phyloP scores from a whole-genome alignment of 305 asterid genomes.

The Ajuga reptans region DNA sequence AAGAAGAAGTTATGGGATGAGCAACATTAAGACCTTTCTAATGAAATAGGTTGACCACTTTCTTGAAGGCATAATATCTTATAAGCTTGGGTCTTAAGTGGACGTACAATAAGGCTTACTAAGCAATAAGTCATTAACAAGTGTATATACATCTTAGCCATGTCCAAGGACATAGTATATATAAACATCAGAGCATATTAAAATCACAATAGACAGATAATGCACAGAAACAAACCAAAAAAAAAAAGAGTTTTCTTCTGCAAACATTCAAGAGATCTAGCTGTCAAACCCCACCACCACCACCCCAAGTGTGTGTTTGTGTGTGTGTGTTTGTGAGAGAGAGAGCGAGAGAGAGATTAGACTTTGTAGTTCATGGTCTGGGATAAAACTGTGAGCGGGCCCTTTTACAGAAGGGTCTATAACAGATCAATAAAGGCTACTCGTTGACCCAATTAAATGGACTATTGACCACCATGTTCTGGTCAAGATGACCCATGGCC shows the following conservation, averaged over 20 bases:
- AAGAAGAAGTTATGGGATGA: background rate
- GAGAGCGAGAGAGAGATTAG: background rate
- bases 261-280: background rate
- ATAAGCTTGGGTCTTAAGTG: background rate
- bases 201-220: background rate
- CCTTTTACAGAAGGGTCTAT: background rate
- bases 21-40: background rate
- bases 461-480: background rate
- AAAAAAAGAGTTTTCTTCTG: background rate
- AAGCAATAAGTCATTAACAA: background rate
- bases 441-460: background rate
- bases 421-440: background rate
- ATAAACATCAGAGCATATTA: background rate
- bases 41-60: background rate
- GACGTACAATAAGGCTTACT: background rate
- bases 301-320: background rate
- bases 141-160: background rate
- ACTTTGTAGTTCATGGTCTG: no score
- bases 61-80: background rate
- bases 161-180: background rate
- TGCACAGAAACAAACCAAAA: background rate
- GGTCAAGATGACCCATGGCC: background rate
- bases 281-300: background rate
- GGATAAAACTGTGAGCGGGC: no score
- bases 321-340: no score